These are phyloP conservation scores for Colletotrichum noveboracense DNA, from an alignment of 2,329 filamentous ascomycete genomes.

Conservation along the genomic window DNA sequence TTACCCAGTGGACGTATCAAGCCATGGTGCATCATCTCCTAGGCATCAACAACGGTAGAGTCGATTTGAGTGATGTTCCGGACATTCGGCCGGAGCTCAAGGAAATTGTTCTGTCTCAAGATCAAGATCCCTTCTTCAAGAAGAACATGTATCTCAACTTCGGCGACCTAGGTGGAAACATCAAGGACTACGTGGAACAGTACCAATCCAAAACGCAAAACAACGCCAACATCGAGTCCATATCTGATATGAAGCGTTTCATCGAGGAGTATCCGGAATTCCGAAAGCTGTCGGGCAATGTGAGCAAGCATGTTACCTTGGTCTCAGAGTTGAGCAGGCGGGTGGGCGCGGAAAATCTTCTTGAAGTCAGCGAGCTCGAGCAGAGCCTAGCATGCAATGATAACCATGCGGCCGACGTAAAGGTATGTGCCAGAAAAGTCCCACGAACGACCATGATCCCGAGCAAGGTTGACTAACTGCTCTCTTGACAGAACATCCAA, in stretches of 20 bases:
- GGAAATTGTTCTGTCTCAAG: constrained; percentile 93
- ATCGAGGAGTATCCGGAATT: constrained; percentile 99
- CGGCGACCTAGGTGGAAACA: constrained; percentile 91
- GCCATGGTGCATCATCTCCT: constrained; percentile 99
- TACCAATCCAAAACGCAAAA: constrained; percentile 98
- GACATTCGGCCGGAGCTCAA: constrained; percentile 86
- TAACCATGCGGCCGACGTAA: constrained; percentile 90
- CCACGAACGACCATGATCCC: not conserved
- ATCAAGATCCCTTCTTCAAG: constrained; percentile 98
- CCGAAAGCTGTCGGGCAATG: constrained; percentile 93
- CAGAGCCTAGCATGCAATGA: constrained; percentile 97
- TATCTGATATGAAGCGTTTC: constrained; percentile 98
- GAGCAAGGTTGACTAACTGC: not conserved
- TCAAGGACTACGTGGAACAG: constrained; percentile 98
- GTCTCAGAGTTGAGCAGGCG: constrained; percentile 91
- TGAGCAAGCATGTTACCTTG: constrained; percentile 96
- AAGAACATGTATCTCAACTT: constrained; percentile 99
- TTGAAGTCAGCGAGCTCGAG: constrained; percentile 97
- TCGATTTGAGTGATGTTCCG: constrained; percentile 83
- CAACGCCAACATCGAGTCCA: constrained; percentile 94
- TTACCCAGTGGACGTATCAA: constrained; percentile 99
- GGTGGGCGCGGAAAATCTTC: constrained; percentile 81
- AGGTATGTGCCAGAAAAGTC: constrained; percentile 55
- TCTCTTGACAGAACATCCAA: constrained; percentile 71
- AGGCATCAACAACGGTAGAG: constrained; percentile 93